These are phyloP conservation scores for Ophiosphaerella herpotricha DNA, from an alignment of 2,329 filamentous ascomycete genomes.

Conservation along the genomic window DNA sequence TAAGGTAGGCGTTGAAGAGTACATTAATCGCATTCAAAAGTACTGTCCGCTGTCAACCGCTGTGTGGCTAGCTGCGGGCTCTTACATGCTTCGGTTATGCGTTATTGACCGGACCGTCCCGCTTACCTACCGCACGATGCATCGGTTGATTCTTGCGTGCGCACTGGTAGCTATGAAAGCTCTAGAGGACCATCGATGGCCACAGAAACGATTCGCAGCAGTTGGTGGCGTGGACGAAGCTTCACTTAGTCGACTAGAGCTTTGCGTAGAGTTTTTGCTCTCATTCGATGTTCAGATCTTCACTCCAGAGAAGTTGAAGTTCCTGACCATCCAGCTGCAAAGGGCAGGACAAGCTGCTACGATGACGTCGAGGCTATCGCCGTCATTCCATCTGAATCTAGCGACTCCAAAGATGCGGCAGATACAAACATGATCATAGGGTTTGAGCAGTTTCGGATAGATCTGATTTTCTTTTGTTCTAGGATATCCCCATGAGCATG, in stretches of 20 bases:
- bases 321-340: slow-evolving; percentile 42
- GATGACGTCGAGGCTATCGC: slow-evolving; percentile 38
- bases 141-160: slow-evolving; percentile 82
- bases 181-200: slow-evolving; percentile 88
- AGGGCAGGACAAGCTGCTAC: slow-evolving; percentile 46
- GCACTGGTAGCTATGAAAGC: slow-evolving; percentile 91
- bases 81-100: slow-evolving; percentile 84
- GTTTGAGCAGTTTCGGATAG: slow-evolving; percentile 5
- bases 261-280: slow-evolving; percentile 64
- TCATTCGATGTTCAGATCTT: slow-evolving; percentile 48
- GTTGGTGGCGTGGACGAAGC: slow-evolving; percentile 85
- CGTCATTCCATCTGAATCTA: slow-evolving; percentile 40
- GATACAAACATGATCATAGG: slow-evolving; percentile 11
- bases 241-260: slow-evolving; percentile 83
- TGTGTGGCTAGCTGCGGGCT: slow-evolving; percentile 86
- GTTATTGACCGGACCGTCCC: slow-evolving; percentile 74
- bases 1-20: slow-evolving; percentile 80
- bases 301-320: slow-evolving; percentile 39
- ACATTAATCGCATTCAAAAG: slow-evolving; percentile 81
- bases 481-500: slow-evolving; percentile 33
- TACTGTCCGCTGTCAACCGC: slow-evolving; percentile 94
- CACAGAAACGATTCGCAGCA: slow-evolving; percentile 79
- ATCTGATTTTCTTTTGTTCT: slow-evolving; percentile 16
- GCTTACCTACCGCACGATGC: slow-evolving; percentile 81
- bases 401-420: slow-evolving; percentile 31